These are phyloP conservation scores for Geotrichum aggregatum DNA, from an alignment of 1,139 yeast genomes.

Conservation along the genomic window DNA sequence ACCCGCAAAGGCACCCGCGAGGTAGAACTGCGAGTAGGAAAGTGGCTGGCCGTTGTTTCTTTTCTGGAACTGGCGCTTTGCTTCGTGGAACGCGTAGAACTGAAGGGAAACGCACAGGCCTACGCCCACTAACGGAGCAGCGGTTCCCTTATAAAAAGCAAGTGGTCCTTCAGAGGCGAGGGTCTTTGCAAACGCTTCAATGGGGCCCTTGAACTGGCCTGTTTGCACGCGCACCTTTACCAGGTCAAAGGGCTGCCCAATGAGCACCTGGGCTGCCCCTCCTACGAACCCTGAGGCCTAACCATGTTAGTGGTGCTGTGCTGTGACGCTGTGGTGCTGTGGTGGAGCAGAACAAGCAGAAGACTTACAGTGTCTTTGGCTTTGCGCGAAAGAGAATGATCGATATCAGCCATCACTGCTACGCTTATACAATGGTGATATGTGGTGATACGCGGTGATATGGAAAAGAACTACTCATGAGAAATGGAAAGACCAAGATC, in stretches of 20 bases:
- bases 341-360: conserved; percentile 18
- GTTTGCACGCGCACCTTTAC: conserved; percentile 66
- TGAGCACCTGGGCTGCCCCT: conserved; percentile 65
- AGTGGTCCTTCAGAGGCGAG: conserved; percentile 55
- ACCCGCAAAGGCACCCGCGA: conserved; percentile 85
- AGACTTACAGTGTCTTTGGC: conserved; percentile 50
- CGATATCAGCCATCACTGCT: conserved; percentile 31
- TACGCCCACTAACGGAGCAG: conserved; percentile 50
- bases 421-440: no score
- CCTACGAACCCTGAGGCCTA: conserved; percentile 44
- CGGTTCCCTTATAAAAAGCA: conserved; percentile 59
- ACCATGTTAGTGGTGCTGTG: neutral
- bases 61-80: conserved; percentile 53
- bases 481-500: no score
- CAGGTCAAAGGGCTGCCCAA: conserved; percentile 72
- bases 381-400: conserved; percentile 53
- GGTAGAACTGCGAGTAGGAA: conserved; percentile 63
- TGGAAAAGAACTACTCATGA: no score
- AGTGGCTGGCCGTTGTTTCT: conserved; percentile 32
- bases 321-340: neutral
- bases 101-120: conserved; percentile 73
- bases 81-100: conserved; percentile 74
- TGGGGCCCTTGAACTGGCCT: conserved; percentile 46
- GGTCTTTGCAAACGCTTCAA: conserved; percentile 54
- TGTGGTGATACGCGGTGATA: no score